Evolutionary conservation across 352 stramenopile genomes (phyloP), one percentile per base, ranked within the genome.

Genomic region (Phytopythium cucurbitacearum): DNA sequence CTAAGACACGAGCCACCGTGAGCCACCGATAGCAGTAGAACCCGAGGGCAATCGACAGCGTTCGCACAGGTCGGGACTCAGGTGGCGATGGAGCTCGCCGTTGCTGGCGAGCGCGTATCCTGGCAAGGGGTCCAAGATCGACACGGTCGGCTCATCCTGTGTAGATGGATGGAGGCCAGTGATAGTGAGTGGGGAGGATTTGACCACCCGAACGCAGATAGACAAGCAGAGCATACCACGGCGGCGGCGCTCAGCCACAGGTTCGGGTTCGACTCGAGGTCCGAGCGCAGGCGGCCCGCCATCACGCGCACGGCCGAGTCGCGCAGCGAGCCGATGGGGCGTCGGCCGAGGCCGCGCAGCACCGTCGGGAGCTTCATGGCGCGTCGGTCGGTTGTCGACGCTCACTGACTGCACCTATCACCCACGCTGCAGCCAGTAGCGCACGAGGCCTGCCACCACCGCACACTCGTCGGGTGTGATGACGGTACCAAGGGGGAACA

Each of bases 121-220:
- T 0, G 65, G 67, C 6, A 76, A 74, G 4, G 84, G 80, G 34
- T 91, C 69, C 44, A 94, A 45, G 34, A 94, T 94, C 37, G 84
- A 94, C n/a, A 91, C 68, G 0, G 84, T 94, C 21, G 84, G 78
- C 35, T 92, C 81, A 44, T 94, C 73, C 84, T 94, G 41, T 1
- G 41, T 37, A 28, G 2, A 28, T 28, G 21, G 21, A 28, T 28
- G 21, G 21, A 28, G 21, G 21, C 21, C 21, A 28, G 21, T 28
- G 21, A 28, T 28, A 2, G 21, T 28, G 21, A 28, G 21, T 28
- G 21, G 21, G 21, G 21, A 28, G 21, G 21, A 28, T 28, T 28
- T 28, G 21, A 28, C 21, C 21, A 28, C 21, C 21, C 21, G 21
- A 28, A 28, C 21, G 21, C 21, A 28, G 21, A 28, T 28, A 28